These are phyloP conservation scores for Chrysoporthe puriensis DNA, from an alignment of 2,329 filamentous ascomycete species.

Conservation along the genomic window DNA sequence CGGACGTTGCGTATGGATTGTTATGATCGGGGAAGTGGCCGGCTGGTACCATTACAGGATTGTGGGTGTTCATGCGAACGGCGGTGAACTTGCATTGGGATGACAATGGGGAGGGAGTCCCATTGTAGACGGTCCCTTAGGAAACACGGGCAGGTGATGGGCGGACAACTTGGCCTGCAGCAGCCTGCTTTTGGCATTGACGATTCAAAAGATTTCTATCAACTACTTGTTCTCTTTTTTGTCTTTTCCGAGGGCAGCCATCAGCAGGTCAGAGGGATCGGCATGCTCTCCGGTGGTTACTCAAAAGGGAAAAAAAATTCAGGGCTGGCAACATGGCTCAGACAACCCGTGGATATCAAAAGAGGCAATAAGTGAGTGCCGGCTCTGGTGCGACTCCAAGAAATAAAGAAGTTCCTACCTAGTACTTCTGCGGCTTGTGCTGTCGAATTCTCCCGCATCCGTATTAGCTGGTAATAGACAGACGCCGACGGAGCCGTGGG, in stretches of 20 bases:
- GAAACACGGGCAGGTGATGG: slow-evolving; percentile 10
- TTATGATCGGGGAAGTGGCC: slow-evolving; percentile 21
- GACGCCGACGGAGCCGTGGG: background rate
- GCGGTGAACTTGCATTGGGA: slow-evolving; percentile 26
- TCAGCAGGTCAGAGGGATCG: slow-evolving; percentile 17
- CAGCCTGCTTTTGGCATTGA: slow-evolving; percentile 22
- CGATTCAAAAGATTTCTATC: slow-evolving; percentile 31
- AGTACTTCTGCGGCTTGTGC: background rate
- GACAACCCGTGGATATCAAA: slow-evolving; percentile 24
- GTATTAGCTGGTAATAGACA: background rate
- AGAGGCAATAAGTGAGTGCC: slow-evolving; percentile 17
- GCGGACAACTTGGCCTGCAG: slow-evolving; percentile 11
- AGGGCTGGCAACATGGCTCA: slow-evolving; percentile 23
- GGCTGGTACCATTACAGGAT: slow-evolving; percentile 23
- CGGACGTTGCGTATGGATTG: slow-evolving; percentile 21
- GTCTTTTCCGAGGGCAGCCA: slow-evolving; percentile 21
- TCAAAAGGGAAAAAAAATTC: slow-evolving; percentile 21
- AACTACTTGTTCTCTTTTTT: slow-evolving; percentile 30
- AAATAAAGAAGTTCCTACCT: slow-evolving; percentile 14
- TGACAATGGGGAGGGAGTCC: slow-evolving; percentile 15
- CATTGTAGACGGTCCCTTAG: slow-evolving; percentile 9
- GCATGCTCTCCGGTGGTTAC: slow-evolving; percentile 20
- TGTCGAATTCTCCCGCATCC: background rate
- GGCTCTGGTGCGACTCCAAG: slow-evolving; percentile 14
- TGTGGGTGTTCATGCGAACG: slow-evolving; percentile 17